Evolutionary conservation across 768 basidiomycete genomes (phyloP).

Genomic region (Serendipita indica): DNA sequence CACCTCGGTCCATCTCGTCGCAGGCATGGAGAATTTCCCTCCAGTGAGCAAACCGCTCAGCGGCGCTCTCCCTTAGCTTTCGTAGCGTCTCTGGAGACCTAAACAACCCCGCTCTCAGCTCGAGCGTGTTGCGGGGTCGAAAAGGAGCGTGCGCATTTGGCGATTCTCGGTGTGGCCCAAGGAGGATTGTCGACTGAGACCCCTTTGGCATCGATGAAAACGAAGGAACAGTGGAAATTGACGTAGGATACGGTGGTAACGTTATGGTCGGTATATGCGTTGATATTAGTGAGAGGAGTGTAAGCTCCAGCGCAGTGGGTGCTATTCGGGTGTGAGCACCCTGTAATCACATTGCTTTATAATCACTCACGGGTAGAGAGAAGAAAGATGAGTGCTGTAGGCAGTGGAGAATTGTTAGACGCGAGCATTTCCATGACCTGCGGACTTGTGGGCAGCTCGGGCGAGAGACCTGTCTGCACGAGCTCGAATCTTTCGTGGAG

Average conservation of each 20-base stretch:
- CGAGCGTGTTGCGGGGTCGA: slow-evolving; percentile 34
- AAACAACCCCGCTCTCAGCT: slow-evolving; percentile 47
- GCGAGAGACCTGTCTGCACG: neutral
- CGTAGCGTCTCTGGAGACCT: slow-evolving; percentile 46
- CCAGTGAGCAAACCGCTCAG: slow-evolving; percentile 58
- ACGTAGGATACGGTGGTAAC: neutral
- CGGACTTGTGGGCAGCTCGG: neutral
- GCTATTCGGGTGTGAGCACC: neutral
- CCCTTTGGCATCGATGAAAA: neutral
- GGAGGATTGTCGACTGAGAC: neutral
- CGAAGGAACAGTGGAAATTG: neutral
- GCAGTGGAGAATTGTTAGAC: slow-evolving; percentile 3
- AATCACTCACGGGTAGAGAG: neutral
- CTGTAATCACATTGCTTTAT: neutral
- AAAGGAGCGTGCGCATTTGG: slow-evolving; percentile 24
- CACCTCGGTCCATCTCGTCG: slow-evolving; percentile 23
- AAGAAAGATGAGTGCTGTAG: neutral
- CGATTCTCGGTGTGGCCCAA: neutral
- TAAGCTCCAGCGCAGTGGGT: neutral
- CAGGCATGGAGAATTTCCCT: slow-evolving; percentile 50
- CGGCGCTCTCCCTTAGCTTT: slow-evolving; percentile 44
- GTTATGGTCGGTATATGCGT: slow-evolving; percentile 5
- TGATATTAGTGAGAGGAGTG: neutral
- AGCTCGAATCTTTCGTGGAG: slow-evolving; percentile 1
- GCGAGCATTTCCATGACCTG: neutral